These are phyloP conservation scores for Alnus glutinosa DNA, from an alignment of 306 rosid species.

Conservation along the genomic window DNA sequence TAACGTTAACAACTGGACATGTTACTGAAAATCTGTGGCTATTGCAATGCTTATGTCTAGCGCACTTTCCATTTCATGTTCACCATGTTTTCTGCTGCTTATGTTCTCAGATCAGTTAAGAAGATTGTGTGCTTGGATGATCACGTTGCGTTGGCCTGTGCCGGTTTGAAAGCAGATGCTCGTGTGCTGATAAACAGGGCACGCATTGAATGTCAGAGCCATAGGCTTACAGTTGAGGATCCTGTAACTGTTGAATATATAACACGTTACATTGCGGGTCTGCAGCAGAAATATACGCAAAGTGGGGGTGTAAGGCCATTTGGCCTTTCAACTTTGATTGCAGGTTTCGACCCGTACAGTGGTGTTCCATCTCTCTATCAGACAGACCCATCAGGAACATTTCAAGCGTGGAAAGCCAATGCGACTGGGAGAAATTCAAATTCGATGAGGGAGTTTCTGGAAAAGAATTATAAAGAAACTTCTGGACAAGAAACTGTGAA, in stretches of 20 bases:
- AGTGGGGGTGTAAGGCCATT: conserved; percentile 66
- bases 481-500: conserved; percentile 58
- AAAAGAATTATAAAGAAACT: conserved; percentile 59
- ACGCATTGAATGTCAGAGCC: conserved; percentile 59
- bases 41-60: not conserved
- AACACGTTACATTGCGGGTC: conserved; percentile 58
- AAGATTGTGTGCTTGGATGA: conserved; percentile 55
- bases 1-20: no score
- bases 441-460: conserved; percentile 56
- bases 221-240: conserved; percentile 60
- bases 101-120: conserved; percentile 43
- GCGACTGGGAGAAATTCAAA: conserved; percentile 64
- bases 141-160: conserved; percentile 56
- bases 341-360: conserved; percentile 52
- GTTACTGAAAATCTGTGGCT: not conserved
- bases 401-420: conserved; percentile 65
- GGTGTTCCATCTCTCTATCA: conserved; percentile 46
- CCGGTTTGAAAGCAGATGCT: conserved; percentile 64
- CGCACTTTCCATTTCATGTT: not conserved
- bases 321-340: conserved; percentile 58
- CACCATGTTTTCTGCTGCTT: not conserved
- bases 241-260: conserved; percentile 61
- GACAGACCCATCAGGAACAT: conserved; percentile 62
- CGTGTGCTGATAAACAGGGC: conserved; percentile 59
- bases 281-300: conserved; percentile 62